Conservation (phyloP, 2,329 filamentous ascomycete species). For the Lasiodiplodia sp. region DNA sequence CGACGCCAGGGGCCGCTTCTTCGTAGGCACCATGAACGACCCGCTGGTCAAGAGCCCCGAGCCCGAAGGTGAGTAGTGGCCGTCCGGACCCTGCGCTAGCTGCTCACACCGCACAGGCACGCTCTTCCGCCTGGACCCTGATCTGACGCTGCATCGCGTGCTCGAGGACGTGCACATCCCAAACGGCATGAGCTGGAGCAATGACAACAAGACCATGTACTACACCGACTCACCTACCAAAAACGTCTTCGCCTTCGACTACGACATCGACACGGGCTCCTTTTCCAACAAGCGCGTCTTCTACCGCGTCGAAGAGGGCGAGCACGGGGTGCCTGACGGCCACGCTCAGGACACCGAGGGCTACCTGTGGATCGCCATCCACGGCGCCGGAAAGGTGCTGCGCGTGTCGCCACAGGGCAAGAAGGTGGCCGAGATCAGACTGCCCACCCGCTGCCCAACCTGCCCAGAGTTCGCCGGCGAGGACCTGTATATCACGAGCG, state of each 20-base stretch:
- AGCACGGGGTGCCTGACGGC: slow-evolving; percentile 73
- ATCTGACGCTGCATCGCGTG: slow-evolving; percentile 66
- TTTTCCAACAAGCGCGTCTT: slow-evolving; percentile 74
- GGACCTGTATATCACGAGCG: slow-evolving; percentile 80
- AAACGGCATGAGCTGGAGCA: slow-evolving; percentile 84
- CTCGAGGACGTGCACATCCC: slow-evolving; percentile 76
- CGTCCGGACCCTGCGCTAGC: slow-evolving; percentile 2
- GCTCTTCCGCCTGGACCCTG: slow-evolving; percentile 74
- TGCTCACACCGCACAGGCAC: slow-evolving; percentile 60
- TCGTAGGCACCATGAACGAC: slow-evolving; percentile 88
- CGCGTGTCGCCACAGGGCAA: slow-evolving; percentile 74
- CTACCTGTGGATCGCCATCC: slow-evolving; percentile 89
- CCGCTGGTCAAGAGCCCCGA: slow-evolving; percentile 65
- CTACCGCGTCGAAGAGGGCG: slow-evolving; percentile 66
- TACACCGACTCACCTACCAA: slow-evolving; percentile 79
- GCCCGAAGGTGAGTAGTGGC: slow-evolving; percentile 43
- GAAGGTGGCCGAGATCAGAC: slow-evolving; percentile 74
- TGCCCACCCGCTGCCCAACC: slow-evolving; percentile 81
- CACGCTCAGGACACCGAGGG: slow-evolving; percentile 84
- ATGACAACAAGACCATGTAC: slow-evolving; percentile 76
- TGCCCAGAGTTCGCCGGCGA: slow-evolving; percentile 81
- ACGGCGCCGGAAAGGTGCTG: slow-evolving; percentile 77
- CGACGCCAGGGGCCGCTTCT: slow-evolving; percentile 82
- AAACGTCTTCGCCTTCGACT: slow-evolving; percentile 79
- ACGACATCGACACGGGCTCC: slow-evolving; percentile 67